Evolutionary conservation across 2,329 filamentous ascomycete species (phyloP).

Genomic region (Chaetomiaceae sp.): DNA sequence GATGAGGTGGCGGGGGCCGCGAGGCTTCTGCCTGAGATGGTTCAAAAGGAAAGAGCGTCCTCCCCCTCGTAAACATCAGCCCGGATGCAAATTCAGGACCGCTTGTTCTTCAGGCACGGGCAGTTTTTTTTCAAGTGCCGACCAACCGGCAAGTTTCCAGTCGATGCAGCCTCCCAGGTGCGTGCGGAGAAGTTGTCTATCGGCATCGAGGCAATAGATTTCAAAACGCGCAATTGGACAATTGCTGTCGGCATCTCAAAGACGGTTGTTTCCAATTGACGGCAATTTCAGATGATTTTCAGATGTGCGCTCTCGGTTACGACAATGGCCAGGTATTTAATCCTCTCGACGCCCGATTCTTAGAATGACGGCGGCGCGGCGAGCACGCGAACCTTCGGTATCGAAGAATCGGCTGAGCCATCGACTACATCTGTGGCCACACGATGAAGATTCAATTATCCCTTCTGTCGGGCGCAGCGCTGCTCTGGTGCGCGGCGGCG

Average conservation of each 20-base stretch:
- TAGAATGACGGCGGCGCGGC: no score
- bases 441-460: conserved; percentile 5
- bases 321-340: background rate
- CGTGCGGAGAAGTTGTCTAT: background rate
- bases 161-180: background rate
- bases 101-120: no score
- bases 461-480: background rate
- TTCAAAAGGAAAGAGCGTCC: no score
- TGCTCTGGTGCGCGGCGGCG: background rate
- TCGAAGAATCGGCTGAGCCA: no score
- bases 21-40: no score
- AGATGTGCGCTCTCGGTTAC: no score
- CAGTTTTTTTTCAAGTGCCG: background rate
- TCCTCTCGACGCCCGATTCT: background rate
- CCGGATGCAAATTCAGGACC: no score
- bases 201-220: background rate
- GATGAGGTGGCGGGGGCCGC: no score
- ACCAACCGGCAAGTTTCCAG: background rate
- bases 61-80: no score
- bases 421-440: no score
- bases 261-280: background rate
- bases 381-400: no score
- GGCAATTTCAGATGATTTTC: background rate
- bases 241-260: background rate
- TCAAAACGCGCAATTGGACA: background rate